A percentile compares a stretch with the other conserved stretches of the same genome.
These are phyloP conservation scores for Ambispora gerdemannii DNA, from an alignment of 192 early-diverging fungal genomes.

Conservation along the genomic window DNA sequence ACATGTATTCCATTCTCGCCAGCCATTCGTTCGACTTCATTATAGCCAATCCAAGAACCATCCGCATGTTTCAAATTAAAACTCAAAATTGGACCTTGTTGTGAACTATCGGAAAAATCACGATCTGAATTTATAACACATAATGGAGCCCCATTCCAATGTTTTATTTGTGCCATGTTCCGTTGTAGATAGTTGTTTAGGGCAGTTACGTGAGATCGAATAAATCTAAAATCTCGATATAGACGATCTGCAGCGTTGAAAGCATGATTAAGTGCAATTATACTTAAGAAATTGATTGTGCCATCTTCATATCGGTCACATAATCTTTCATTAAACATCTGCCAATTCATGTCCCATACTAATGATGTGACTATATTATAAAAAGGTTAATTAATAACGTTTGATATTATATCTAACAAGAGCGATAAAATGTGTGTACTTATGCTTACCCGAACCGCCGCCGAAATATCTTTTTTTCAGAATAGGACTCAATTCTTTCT, in stretches of 20 bases:
- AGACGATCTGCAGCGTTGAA: constrained; percentile 51
- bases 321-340: constrained; percentile 48
- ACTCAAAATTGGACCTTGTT: constrained; percentile 63
- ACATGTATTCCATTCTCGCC: constrained; percentile 63
- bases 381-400: background rate
- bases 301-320: constrained; percentile 69
- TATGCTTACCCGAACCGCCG: constrained; percentile 69
- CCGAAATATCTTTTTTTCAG: constrained; percentile 69
- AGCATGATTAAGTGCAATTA: constrained; percentile 67
- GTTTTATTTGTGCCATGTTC: constrained; percentile 46
- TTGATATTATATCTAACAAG: background rate
- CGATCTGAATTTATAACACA: constrained; percentile 43
- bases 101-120: constrained; percentile 29
- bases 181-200: constrained; percentile 44
- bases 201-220: constrained; percentile 47
- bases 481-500: constrained; percentile 44
- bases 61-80: constrained; percentile 65
- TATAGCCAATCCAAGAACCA: constrained; percentile 57
- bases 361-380: constrained; percentile 49
- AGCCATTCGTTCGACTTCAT: constrained; percentile 66
- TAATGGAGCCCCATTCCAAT: constrained; percentile 51
- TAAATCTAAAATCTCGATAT: constrained; percentile 41
- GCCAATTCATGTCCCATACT: constrained; percentile 51
- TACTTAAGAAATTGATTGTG: constrained; percentile 72
- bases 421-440: background rate